Percentiles rank a stretch among this genome's conserved stretches.
Conservation (phyloP, 768 basidiomycete species). For the Collybia sp. region DNA sequence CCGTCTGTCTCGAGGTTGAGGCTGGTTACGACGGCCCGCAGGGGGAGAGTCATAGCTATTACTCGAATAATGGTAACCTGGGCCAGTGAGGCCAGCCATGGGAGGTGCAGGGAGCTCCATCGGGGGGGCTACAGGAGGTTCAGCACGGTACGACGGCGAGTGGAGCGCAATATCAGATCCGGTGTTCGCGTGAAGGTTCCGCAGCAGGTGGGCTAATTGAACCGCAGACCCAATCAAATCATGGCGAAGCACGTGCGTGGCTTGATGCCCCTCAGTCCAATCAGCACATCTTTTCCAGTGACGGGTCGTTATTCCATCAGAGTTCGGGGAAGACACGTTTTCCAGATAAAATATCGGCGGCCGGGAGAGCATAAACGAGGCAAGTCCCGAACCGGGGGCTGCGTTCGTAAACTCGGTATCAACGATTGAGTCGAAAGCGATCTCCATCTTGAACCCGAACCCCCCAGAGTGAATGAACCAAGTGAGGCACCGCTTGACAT, state of each 20-base stretch:
- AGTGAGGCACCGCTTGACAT: conserved; percentile 56
- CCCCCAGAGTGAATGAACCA: conserved; percentile 80
- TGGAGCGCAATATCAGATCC: conserved; percentile 29
- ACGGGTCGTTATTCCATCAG: conserved; percentile 26
- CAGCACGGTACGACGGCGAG: conserved; percentile 29
- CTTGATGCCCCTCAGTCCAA: conserved; percentile 76
- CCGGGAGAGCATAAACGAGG: conserved; percentile 59
- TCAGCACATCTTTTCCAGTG: conserved; percentile 65
- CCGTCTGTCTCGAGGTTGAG: conserved; percentile 11
- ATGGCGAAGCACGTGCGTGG: conserved; percentile 58
- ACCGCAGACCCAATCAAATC: conserved; percentile 59
- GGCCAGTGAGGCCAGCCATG: conserved; percentile 21
- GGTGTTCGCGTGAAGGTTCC: conserved; percentile 32
- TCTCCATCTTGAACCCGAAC: conserved; percentile 81
- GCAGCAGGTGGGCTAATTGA: conserved; percentile 54
- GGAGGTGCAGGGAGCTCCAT: conserved; percentile 38
- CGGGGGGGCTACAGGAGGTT: conserved; percentile 19
- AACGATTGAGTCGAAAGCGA: conserved; percentile 61
- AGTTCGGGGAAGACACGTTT: conserved; percentile 24
- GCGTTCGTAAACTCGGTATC: conserved; percentile 52
- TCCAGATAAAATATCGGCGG: conserved; percentile 72
- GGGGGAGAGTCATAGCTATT: conserved; percentile 13
- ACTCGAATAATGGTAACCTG: conserved; percentile 22
- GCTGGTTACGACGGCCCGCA: conserved; percentile 11
- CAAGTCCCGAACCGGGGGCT: conserved; percentile 51